Evolutionary conservation across 2,329 filamentous ascomycete genomes (phyloP), one percentile per base, ranked within the genome.

Genomic region (Colletotrichum echinochloae): DNA sequence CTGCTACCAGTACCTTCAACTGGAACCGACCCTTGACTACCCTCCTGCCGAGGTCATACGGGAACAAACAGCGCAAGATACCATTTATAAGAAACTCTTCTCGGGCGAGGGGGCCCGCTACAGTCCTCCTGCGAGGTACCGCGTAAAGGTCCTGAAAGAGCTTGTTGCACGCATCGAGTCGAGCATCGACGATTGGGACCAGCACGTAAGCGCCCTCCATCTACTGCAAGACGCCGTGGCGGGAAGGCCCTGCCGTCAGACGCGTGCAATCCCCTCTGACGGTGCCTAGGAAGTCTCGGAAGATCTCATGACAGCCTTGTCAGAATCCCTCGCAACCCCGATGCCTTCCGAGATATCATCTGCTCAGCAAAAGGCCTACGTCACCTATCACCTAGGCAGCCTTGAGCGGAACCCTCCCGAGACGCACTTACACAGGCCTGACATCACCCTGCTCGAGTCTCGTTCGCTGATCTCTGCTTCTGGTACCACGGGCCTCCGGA

Each of bases 141-240:
- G 90, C 74, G 80, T 92, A 20, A 87, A 89, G 70, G 87, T 94
- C 1, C 81, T 98, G 61, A 97, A 97, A 78, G 83, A 89, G 72
- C 84, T 98, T 41, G 83, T 94, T 16, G 81, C 85, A 9, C 88
- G 85, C 66, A 90, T 97, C 62, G 94, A 97, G 79, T 82, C 85
- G 37, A 88, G 91, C 41, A 94, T 97, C 57, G 85, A 89, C 67
- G 90, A 97, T 79, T 95, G 94, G 80, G 93, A 97, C 75, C 86
- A 93, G 85, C 90, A 97, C 91, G 95, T 97, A 91, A 84, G 92
- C 84, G 44, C 59, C 55, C 30, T 44, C 59, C 55, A 26, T 44
- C 30, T 4, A 7, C 16, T 35, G 16, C 23, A 23, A 51, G 55
- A 51, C 61, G 44, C 51, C 20, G 20, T 55, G 49, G 23, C 61